phyloP scores from a whole-genome alignment of 1,284 basidiomycete species.

The Ceratobasidium sp. region DNA sequence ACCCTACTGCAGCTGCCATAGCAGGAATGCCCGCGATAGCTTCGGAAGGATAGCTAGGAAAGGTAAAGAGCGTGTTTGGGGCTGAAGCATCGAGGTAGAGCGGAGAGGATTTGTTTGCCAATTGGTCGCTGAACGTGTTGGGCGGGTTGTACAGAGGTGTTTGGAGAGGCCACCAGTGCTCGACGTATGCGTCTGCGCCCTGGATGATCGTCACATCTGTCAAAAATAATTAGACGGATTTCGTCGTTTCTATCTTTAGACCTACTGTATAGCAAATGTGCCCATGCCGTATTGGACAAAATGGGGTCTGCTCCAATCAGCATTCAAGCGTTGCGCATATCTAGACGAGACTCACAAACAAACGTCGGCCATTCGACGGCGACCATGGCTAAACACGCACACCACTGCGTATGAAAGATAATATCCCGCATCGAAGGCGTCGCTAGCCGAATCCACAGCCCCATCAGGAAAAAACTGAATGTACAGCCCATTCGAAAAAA shows the following conservation, averaged over 20 bases:
- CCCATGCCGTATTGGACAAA: slow-evolving; percentile 86
- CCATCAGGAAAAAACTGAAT: slow-evolving; percentile 1
- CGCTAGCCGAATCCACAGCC: slow-evolving; percentile 58
- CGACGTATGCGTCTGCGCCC: slow-evolving; percentile 56
- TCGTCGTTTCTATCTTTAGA: slow-evolving; percentile 45
- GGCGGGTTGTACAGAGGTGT: slow-evolving; percentile 72
- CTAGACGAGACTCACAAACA: slow-evolving; percentile 69
- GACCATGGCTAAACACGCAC: slow-evolving; percentile 82
- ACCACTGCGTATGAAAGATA: slow-evolving; percentile 91
- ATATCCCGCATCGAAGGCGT: slow-evolving; percentile 94
- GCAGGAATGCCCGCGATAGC: slow-evolving; percentile 75
- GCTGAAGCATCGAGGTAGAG: slow-evolving; percentile 77
- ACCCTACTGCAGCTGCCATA: slow-evolving; percentile 81
- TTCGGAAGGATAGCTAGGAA: slow-evolving; percentile 61
- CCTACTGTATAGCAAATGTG: slow-evolving; percentile 86
- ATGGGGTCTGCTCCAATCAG: slow-evolving; percentile 74
- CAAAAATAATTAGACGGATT: slow-evolving; percentile 36
- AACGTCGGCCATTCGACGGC: slow-evolving; percentile 95
- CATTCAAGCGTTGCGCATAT: not conserved
- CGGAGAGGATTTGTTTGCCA: slow-evolving; percentile 74
- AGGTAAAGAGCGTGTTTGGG: slow-evolving; percentile 77
- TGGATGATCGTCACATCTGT: slow-evolving; percentile 79
- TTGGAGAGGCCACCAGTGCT: slow-evolving; percentile 74
- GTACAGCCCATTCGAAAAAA: not conserved
- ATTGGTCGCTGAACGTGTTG: slow-evolving; percentile 72